phyloP scores from a whole-genome alignment of 768 basidiomycete species.

The Leccinum olivaceopallidum region DNA sequence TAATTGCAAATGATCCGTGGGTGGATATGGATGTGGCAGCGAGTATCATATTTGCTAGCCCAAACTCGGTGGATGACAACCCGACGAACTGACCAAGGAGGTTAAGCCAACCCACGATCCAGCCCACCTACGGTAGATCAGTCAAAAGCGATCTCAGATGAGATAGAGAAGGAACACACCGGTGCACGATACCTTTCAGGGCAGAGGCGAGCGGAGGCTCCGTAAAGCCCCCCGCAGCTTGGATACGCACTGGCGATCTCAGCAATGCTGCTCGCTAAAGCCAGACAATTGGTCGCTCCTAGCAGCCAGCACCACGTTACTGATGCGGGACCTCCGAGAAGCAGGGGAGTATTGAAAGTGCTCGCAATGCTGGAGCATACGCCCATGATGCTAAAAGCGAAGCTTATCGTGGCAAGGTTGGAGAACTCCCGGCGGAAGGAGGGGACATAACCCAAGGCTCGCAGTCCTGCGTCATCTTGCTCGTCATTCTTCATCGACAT shows the following conservation, averaged over 20 bases:
- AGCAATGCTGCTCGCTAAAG: slow-evolving; percentile 32
- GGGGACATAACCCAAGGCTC: slow-evolving; percentile 32
- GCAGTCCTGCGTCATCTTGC: slow-evolving; percentile 24
- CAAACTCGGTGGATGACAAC: slow-evolving; percentile 37
- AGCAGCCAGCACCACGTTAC: slow-evolving; percentile 40
- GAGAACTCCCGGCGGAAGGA: slow-evolving; percentile 46
- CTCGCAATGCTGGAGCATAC: slow-evolving; percentile 39
- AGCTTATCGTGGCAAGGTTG: slow-evolving; percentile 38
- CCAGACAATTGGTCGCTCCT: slow-evolving; percentile 28
- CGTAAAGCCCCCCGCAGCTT: slow-evolving; percentile 45
- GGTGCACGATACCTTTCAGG: slow-evolving; percentile 64
- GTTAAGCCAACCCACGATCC: slow-evolving; percentile 36
- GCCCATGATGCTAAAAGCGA: slow-evolving; percentile 37
- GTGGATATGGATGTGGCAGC: slow-evolving; percentile 28
- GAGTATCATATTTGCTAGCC: slow-evolving; percentile 38
- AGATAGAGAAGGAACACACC: slow-evolving; percentile 35
- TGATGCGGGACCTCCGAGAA: slow-evolving; percentile 37
- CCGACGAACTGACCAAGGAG: slow-evolving; percentile 28
- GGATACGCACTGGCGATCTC: slow-evolving; percentile 35
- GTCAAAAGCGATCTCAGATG: not conserved
- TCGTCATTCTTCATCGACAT: not conserved
- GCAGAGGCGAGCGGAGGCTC: slow-evolving; percentile 76
- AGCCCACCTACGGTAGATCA: slow-evolving; percentile 23
- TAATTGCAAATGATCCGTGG: slow-evolving; percentile 36
- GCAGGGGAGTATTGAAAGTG: slow-evolving; percentile 39